Evolutionary conservation across 768 basidiomycete species (phyloP), one percentile per base, ranked within the genome.

Genomic region (Collybiopsis luxurians): DNA sequence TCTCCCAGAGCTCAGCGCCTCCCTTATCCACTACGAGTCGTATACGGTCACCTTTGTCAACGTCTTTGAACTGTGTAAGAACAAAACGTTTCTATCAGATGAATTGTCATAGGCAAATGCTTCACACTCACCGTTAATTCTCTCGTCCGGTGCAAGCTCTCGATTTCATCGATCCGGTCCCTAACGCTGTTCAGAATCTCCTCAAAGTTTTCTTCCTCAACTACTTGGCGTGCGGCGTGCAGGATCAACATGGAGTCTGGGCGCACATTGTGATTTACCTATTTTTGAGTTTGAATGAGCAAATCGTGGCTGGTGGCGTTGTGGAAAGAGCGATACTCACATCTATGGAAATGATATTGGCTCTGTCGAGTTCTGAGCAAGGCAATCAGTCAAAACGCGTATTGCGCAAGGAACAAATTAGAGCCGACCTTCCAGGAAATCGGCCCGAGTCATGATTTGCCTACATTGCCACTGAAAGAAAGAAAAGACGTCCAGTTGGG

Each of bases 121-220:
- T 56, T 13, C 55, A 24, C 26, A 73, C 81, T 34, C 63, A 90
- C 89, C 42, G 87, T 90, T 59, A 91, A 69, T 70, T 92, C 89
- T 56, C 87, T 73, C 23, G 90, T 92, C 42, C 90, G 79, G 58
- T 90, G 89, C 56, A 93, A 66, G 68, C 86, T 88, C 72, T 95
- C 93, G 64, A 95, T 95, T 69, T 90, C 87, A 68, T 93, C 89
- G 39, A 95, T 84, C 13, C 94, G 78, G 58, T 82, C 82, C 49
- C 89, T 77, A 4, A 92, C 92, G 51, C 75, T 77, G 59, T 91
- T 80, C 17, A 92, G 77, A 34, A 85, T 66, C n/a, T 90, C 86
- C 49, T 93, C 85, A 64, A 95, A 95, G 9, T 83, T 91, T 46
- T 87, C 84, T 67, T 86, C 86, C 23, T 80, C 77, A 17, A 85